phyloP scores from a whole-genome alignment of 768 basidiomycete genomes.

The Nidularia pulvinata region DNA sequence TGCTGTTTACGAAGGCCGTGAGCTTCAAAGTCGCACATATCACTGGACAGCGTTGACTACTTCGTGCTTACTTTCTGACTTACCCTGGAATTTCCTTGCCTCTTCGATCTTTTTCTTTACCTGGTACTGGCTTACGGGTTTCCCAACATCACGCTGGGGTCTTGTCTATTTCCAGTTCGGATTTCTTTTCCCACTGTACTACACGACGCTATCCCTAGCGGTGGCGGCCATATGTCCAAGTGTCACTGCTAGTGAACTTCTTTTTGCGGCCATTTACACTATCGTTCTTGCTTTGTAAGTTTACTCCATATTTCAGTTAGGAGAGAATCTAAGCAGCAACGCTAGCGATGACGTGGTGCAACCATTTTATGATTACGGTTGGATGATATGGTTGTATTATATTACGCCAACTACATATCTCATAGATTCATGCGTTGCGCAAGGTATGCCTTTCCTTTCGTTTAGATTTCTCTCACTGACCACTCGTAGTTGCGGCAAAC shows the following conservation, averaged over 20 bases:
- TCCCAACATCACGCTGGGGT: conserved; percentile 48
- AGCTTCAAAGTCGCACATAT: conserved; percentile 66
- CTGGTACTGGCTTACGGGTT: conserved; percentile 78
- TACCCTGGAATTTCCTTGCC: conserved; percentile 67
- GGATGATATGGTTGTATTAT: too few species aligned
- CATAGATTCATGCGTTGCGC: conserved; percentile 8
- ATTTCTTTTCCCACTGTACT: conserved; percentile 62
- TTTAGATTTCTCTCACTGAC: too few species aligned
- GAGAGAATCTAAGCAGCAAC: background rate
- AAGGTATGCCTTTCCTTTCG: background rate
- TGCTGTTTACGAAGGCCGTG: conserved; percentile 67
- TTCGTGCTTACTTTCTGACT: conserved; percentile 53
- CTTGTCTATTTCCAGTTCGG: conserved; percentile 59
- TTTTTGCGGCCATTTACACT: conserved; percentile 59
- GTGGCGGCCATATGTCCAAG: conserved; percentile 62
- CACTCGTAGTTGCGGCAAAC: too few species aligned
- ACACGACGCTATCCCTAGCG: conserved; percentile 60
- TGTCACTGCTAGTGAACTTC: conserved; percentile 55
- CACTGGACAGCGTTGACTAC: conserved; percentile 61
- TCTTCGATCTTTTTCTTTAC: conserved; percentile 64
- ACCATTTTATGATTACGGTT: too few species aligned
- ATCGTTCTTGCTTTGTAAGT: conserved; percentile 67
- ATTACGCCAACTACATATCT: too few species aligned
- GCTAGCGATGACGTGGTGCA: too few species aligned
- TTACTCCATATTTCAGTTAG: conserved; percentile 3